These are phyloP conservation scores for Glycine soja DNA, from an alignment of 306 rosid species.

Conservation along the genomic window DNA sequence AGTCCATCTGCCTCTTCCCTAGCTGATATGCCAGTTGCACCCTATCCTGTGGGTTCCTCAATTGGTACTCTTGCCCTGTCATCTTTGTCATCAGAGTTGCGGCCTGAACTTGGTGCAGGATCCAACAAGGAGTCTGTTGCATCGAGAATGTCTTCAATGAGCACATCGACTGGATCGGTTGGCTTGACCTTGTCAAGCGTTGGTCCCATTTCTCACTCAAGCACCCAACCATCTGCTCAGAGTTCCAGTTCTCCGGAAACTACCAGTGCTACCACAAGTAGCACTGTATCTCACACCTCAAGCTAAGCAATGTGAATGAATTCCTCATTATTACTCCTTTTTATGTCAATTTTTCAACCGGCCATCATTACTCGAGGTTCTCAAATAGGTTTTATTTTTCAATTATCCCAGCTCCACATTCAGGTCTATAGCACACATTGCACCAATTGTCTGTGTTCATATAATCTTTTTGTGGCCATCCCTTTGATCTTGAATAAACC, in stretches of 20 bases:
- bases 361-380: constrained; percentile 73
- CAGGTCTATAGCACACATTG: constrained; percentile 74
- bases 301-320: constrained; percentile 73
- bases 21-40: constrained; percentile 92
- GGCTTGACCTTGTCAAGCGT: constrained; percentile 75
- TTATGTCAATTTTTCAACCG: constrained; percentile 65
- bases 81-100: constrained; percentile 87
- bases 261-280: constrained; percentile 59
- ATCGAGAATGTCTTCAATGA: constrained; percentile 81
- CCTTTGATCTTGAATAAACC: constrained; percentile 78
- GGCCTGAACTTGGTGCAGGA: constrained; percentile 75
- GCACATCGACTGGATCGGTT: constrained; percentile 78
- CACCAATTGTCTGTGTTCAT: constrained; percentile 67
- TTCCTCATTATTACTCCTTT: constrained; percentile 67
- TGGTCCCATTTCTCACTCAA: constrained; percentile 61
- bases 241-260: constrained; percentile 64
- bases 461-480: constrained; percentile 77
- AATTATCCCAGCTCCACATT: constrained; percentile 59
- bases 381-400: constrained; percentile 75
- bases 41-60: constrained; percentile 94
- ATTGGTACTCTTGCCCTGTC: constrained; percentile 85
- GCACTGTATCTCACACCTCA: constrained; percentile 66
- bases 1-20: constrained; percentile 96
- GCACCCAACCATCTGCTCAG: constrained; percentile 69
- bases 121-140: constrained; percentile 75